Conservation (phyloP, 768 basidiomycete genomes). For the Suillus discolor region DNA sequence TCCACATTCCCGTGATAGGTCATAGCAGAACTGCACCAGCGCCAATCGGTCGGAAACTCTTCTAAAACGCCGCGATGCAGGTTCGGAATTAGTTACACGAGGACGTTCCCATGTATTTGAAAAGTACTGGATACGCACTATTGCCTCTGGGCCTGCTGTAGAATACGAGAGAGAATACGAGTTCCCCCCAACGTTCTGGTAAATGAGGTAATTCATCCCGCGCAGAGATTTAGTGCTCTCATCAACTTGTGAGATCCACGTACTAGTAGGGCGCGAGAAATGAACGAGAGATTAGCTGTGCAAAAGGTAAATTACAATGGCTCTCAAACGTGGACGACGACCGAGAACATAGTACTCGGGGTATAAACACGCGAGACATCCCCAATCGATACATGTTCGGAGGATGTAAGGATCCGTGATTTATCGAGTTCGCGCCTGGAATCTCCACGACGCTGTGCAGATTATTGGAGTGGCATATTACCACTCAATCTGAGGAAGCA, state of each 20-base stretch:
- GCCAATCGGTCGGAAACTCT: slow-evolving; percentile 25
- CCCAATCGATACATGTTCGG: slow-evolving; percentile 47
- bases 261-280: slow-evolving; percentile 31
- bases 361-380: slow-evolving; percentile 31
- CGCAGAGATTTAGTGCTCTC: slow-evolving; percentile 15
- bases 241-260: slow-evolving; percentile 11
- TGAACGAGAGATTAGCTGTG: slow-evolving; percentile 22
- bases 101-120: slow-evolving; percentile 21
- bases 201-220: slow-evolving; percentile 26
- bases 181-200: slow-evolving; percentile 27
- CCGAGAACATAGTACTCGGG: slow-evolving; percentile 24
- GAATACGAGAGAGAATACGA: slow-evolving; percentile 22
- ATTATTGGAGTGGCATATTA: slow-evolving; percentile 33
- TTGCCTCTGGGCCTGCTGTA: slow-evolving; percentile 34
- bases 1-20: slow-evolving; percentile 28
- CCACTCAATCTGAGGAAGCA: slow-evolving; percentile 37
- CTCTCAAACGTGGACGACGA: slow-evolving; percentile 1
- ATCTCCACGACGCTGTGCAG: slow-evolving; percentile 20
- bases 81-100: slow-evolving; percentile 29
- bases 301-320: slow-evolving; percentile 5
- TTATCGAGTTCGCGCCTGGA: slow-evolving; percentile 28
- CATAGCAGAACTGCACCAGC: slow-evolving; percentile 30
- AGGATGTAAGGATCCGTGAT: slow-evolving; percentile 36
- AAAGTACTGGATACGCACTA: slow-evolving; percentile 36
- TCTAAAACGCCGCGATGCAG: slow-evolving; percentile 36